Evolutionary conservation across 164 flowering plant species (phyloP).

Genomic region (Echeveria elegans): DNA sequence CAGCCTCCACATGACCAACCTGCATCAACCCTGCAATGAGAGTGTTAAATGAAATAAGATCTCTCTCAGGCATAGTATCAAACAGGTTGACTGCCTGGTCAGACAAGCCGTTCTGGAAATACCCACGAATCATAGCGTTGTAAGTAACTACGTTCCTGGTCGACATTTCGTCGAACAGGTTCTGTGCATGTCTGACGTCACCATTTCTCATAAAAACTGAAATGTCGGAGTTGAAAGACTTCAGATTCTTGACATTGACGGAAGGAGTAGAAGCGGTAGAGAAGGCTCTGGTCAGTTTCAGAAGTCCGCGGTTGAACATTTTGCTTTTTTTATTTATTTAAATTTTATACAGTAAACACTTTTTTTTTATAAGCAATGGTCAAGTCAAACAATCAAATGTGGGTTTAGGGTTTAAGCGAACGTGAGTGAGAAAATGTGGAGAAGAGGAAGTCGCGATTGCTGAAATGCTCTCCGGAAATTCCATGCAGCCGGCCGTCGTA

Average conservation of each 20-base stretch:
- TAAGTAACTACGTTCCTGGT: conserved; percentile 39
- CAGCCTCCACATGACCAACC: conserved; percentile 28
- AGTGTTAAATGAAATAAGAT: conserved; percentile 48
- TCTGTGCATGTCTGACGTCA: conserved; percentile 29
- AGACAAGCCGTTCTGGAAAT: conserved; percentile 32
- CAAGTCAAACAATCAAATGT: too few species aligned
- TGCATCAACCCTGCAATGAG: conserved; percentile 49
- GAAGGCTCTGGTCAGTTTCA: neutral
- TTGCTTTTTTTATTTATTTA: too few species aligned
- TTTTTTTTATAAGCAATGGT: too few species aligned
- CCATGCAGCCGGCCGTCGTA: conserved; percentile 21
- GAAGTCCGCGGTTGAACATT: too few species aligned
- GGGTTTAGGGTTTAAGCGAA: too few species aligned
- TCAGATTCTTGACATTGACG: conserved; percentile 14
- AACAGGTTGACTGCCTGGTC: conserved; percentile 28
- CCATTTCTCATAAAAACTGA: conserved; percentile 41
- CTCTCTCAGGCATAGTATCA: conserved; percentile 41
- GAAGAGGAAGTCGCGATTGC: neutral
- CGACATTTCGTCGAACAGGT: conserved; percentile 49
- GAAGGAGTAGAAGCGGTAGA: neutral
- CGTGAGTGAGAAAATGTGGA: neutral
- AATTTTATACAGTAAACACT: too few species aligned
- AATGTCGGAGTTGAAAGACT: conserved; percentile 35
- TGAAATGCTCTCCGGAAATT: conserved; percentile 18
- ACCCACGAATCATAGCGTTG: conserved; percentile 62